phyloP scores from a whole-genome alignment of 2,329 filamentous ascomycete species.

The Stachybotrys chartarum region DNA sequence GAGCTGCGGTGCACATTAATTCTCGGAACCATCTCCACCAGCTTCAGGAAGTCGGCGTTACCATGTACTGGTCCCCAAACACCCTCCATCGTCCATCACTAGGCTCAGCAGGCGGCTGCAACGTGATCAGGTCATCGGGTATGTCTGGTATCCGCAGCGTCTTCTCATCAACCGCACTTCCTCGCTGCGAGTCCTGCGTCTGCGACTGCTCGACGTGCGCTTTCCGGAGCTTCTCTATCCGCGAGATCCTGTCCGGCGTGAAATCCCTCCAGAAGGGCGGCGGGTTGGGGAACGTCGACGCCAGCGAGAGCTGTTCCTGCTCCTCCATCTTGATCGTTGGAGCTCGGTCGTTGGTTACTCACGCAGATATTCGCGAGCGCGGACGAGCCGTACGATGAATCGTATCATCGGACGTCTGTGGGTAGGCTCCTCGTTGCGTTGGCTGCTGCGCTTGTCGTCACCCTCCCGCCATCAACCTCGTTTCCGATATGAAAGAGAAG shows the following conservation, averaged over 20 bases:
- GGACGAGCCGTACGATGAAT: no score
- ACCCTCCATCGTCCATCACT: conserved; percentile 61
- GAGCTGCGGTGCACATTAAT: conserved; percentile 28
- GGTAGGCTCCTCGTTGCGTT: no score
- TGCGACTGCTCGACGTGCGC: conserved; percentile 26
- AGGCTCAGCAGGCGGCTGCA: conserved; percentile 77
- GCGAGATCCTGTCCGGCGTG: conserved; percentile 64
- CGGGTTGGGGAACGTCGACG: conserved; percentile 74
- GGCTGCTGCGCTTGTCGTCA: no score
- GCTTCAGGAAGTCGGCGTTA: conserved; percentile 13
- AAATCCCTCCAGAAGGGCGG: conserved; percentile 89
- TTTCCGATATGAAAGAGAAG: background rate
- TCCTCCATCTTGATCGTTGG: conserved; percentile 46
- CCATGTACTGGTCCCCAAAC: conserved; percentile 62
- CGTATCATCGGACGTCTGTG: no score
- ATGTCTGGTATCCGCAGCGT: conserved; percentile 38
- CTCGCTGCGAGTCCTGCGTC: conserved; percentile 1
- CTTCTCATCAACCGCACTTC: conserved; percentile 10
- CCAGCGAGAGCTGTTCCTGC: conserved; percentile 38
- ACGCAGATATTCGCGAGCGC: no score
- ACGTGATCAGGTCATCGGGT: conserved; percentile 64
- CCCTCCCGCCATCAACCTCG: background rate
- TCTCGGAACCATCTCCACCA: background rate
- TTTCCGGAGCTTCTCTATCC: conserved; percentile 37
- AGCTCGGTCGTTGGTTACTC: background rate